A percentile compares a stretch with the other conserved stretches of the same genome.
Evolutionary conservation across 1,284 basidiomycete species (phyloP).

Genomic region (Cystobasidium pallidum): DNA sequence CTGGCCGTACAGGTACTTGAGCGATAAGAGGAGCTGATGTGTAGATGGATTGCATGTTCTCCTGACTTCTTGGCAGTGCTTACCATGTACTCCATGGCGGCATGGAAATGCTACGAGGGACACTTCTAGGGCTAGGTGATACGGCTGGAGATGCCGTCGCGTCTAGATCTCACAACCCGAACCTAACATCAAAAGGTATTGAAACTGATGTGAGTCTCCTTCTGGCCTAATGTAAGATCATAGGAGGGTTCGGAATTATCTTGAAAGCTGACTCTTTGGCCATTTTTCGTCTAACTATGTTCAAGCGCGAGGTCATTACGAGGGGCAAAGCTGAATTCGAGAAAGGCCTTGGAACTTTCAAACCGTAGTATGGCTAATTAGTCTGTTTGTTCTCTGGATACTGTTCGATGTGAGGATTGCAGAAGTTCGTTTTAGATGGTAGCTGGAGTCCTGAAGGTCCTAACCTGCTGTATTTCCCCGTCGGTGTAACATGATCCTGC

Average conservation of each 20-base stretch:
- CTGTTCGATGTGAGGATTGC: too few relatives aligned
- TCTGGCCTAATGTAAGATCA: too few relatives aligned
- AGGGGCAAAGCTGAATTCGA: constrained; percentile 5
- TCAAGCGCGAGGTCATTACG: background rate
- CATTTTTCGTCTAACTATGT: background rate
- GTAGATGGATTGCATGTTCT: too few relatives aligned
- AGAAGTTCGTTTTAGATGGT: too few relatives aligned
- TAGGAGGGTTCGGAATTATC: too few relatives aligned
- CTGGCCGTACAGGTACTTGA: background rate
- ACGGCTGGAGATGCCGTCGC: constrained; percentile 15
- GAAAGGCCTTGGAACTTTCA: constrained; percentile 11
- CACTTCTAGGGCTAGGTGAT: constrained; percentile 14
- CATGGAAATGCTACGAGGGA: constrained; percentile 16
- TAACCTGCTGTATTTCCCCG: too few relatives aligned
- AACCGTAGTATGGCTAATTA: background rate
- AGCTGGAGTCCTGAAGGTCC: too few relatives aligned
- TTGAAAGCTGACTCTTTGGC: too few relatives aligned
- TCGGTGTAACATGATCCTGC: too few relatives aligned
- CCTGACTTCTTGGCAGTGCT: constrained; percentile 1
- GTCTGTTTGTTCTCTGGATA: too few relatives aligned
- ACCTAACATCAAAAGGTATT: background rate
- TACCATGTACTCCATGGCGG: constrained; percentile 23
- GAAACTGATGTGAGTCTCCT: constrained; percentile 16
- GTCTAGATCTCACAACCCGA: background rate
- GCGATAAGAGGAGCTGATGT: too few relatives aligned